Evolutionary conservation across 2,329 filamentous ascomycete species (phyloP).

Genomic region (Xylaria sp.): DNA sequence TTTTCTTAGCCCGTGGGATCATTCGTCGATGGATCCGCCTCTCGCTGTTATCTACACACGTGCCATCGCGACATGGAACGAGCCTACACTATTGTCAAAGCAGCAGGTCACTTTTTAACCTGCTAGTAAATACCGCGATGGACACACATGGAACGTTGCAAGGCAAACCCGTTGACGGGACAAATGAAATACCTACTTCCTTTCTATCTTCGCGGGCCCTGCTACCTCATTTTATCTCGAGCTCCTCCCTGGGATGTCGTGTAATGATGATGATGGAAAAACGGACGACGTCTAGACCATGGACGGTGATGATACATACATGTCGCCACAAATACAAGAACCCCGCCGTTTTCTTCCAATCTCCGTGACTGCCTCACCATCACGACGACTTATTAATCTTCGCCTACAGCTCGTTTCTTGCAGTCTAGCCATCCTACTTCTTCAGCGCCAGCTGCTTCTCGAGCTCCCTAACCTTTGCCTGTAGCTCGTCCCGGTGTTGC

Average conservation of each 20-base stretch:
- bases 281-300: background rate
- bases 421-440: background rate
- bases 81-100: background rate
- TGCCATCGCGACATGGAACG: background rate
- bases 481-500: background rate
- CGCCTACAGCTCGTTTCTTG: background rate
- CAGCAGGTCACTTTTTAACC: conserved; percentile 5
- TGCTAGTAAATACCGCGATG: background rate
- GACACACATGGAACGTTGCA: conserved; percentile 19
- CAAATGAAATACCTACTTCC: conserved; percentile 26
- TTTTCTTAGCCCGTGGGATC: background rate
- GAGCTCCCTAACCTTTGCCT: background rate
- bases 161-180: background rate
- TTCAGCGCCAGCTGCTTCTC: background rate
- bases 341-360: background rate
- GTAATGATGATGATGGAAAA: background rate
- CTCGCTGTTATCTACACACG: background rate
- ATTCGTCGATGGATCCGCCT: background rate
- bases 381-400: background rate
- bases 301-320: background rate
- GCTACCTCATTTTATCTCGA: background rate
- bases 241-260: background rate
- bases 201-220: background rate
- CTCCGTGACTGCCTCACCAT: background rate
- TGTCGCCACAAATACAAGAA: background rate